Evolutionary conservation across 2,329 filamentous ascomycete species (phyloP).

Genomic region (Orbilia quercus): DNA sequence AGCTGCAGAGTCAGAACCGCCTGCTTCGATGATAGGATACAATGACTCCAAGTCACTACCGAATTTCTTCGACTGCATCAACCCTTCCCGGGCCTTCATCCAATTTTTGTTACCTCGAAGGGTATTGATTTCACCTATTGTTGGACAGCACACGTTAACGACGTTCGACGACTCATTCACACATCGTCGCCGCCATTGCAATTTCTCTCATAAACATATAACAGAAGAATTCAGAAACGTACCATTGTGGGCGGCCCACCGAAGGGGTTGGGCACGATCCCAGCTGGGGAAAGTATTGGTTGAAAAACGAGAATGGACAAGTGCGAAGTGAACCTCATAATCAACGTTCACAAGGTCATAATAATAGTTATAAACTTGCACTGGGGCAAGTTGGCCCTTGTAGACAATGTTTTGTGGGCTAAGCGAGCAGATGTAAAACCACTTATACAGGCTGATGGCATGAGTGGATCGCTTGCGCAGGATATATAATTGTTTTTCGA

Average conservation of each 20-base stretch:
- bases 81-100: slow-evolving; percentile 96
- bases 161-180: slow-evolving; percentile 41
- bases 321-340: slow-evolving; percentile 95
- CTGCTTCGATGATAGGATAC: slow-evolving; percentile 95
- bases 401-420: slow-evolving; percentile 99
- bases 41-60: slow-evolving; percentile 89
- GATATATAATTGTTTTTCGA: slow-evolving; percentile 93
- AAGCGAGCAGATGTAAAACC: slow-evolving; percentile 97
- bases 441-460: slow-evolving; percentile 93
- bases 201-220: slow-evolving; percentile 16
- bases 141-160: slow-evolving; percentile 55
- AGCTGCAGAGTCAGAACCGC: slow-evolving; percentile 93
- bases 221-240: slow-evolving; percentile 60
- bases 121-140: slow-evolving; percentile 86
- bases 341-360: slow-evolving; percentile 96
- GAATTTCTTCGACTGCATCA: slow-evolving; percentile 92
- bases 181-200: slow-evolving; percentile 27
- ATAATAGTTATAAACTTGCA: slow-evolving; percentile 98
- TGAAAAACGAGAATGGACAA: slow-evolving; percentile 96
- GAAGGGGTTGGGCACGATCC: slow-evolving; percentile 94
- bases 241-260: slow-evolving; percentile 98
- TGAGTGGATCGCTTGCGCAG: slow-evolving; percentile 95
- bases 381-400: slow-evolving; percentile 93
- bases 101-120: slow-evolving; percentile 98
- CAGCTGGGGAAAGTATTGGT: slow-evolving; percentile 98